Conservation (phyloP, 345 rosid genomes). For the Aquilaria sinensis region DNA sequence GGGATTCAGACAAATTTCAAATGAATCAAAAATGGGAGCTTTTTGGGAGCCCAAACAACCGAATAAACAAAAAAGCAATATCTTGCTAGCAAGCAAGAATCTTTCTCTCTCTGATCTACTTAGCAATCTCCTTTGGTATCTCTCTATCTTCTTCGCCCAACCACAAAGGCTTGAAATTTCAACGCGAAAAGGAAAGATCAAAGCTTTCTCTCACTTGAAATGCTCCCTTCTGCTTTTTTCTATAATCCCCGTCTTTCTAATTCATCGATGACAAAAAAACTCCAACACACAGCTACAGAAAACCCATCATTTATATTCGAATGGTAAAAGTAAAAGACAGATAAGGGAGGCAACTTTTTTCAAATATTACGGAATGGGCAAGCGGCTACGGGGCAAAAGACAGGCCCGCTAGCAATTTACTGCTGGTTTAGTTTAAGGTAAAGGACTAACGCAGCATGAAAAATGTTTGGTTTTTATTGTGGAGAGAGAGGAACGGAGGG, state of each 20-base stretch:
- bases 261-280: constrained; percentile 13
- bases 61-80: constrained; percentile 11
- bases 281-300: constrained; percentile 14
- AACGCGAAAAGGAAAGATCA: constrained; percentile 38
- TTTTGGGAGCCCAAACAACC: constrained; percentile 23
- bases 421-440: too few species aligned
- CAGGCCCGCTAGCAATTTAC: too few species aligned
- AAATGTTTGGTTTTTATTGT: constrained; percentile 4
- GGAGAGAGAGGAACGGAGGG: neutral
- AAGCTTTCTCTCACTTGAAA: constrained; percentile 36
- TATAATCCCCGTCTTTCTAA: constrained; percentile 24
- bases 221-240: constrained; percentile 9
- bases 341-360: too few species aligned
- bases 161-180: constrained; percentile 18
- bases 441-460: neutral
- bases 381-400: too few species aligned
- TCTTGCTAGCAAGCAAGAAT: constrained; percentile 2
- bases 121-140: neutral
- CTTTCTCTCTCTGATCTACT: neutral
- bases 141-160: neutral
- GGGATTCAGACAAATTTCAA: constrained; percentile 5
- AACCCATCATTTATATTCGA: constrained; percentile 1
- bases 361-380: too few species aligned
- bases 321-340: neutral
- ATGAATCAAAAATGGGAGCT: constrained; percentile 21